Evolutionary conservation across 331 rosid species (phyloP), one percentile per base, ranked within the genome.

Genomic region (Stylosanthes scabra): DNA sequence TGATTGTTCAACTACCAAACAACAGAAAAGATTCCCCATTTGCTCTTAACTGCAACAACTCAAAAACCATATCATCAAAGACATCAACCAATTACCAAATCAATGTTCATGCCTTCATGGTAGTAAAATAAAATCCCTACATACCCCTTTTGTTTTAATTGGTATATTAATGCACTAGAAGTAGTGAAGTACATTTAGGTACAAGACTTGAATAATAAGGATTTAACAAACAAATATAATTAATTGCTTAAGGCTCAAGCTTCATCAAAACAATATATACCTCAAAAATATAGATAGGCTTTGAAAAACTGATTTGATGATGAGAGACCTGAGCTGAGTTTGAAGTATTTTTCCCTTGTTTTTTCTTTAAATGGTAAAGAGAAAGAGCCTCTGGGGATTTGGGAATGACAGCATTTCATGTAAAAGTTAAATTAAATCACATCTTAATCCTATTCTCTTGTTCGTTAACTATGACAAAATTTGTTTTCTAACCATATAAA

Each of bases 1-100:
- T 2, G 93, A 84, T 55, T 88, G 93, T 41, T 80, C 93, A 45
- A 88, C 93, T 88, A 86, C 86, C 10, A 84, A 54, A 11, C 82
- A 84, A 75, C 93, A 65, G 0, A 88, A 44, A 31, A 78, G 59
- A 64, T 80, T 75, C 40, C 93, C 93, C 93, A 88, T 88, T 57
- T 82, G 78, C 61, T 71, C 75, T 73, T 37, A 49, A 63, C 71
- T 63, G 63, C 51, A 66, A 27, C 9, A 9, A 13, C 20, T 61
- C 71, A 74, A 74, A 29, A 11, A 63, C 28, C 64, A 39, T n/a
- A 70, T 52, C 50, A 69, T 20, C 25, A 20, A 20, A 20, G 25
- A 20, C 25, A 20, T 20, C 25, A 20, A 20, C 25, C 25, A 20
- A 20, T 20, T 20, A 20, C 37, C 37, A 31, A 31, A 31, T 27